These are phyloP conservation scores for Paramecium octaurelia DNA, from an alignment of 73 alveolate species.

Conservation along the genomic window DNA sequence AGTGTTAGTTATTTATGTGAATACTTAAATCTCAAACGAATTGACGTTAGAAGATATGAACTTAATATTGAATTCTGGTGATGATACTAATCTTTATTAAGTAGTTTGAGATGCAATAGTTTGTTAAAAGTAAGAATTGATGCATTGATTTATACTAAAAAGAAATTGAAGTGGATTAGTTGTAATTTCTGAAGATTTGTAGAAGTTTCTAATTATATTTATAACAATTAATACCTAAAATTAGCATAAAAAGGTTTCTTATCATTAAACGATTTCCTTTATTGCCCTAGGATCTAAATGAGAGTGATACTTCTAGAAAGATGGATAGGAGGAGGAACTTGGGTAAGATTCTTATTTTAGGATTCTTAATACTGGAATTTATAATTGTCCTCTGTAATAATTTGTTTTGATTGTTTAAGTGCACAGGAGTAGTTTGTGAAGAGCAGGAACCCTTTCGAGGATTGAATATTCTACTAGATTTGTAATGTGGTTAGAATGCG, in stretches of 20 bases:
- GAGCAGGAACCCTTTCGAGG: constrained; percentile 97
- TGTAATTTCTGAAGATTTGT: constrained; percentile 95
- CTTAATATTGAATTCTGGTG: constrained; percentile 97
- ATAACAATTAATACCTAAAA: constrained; percentile 86
- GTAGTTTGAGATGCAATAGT: constrained; percentile 95
- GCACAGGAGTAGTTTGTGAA: constrained; percentile 81
- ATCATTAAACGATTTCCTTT: constrained; percentile 91
- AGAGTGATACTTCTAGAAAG: constrained; percentile 84
- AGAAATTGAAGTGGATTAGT: constrained; percentile 94
- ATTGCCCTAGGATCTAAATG: constrained; percentile 94
- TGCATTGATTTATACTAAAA: constrained; percentile 71
- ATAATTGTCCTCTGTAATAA: constrained; percentile 83
- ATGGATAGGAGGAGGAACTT: constrained; percentile 97
- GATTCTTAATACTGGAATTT: constrained; percentile 90
- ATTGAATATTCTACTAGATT: constrained; percentile 94
- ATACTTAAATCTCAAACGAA: constrained; percentile 96
- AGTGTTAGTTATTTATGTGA: constrained; percentile 82
- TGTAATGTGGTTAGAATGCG: constrained; percentile 91
- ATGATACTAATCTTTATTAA: constrained; percentile 93
- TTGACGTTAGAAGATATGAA: constrained; percentile 98
- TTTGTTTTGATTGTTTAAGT: neutral
- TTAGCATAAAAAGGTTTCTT: constrained; percentile 92
- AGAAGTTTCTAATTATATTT: constrained; percentile 84
- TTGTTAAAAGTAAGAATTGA: constrained; percentile 86
- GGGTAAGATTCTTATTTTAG: constrained; percentile 95